Conservation (phyloP, 129 eudicot species). For the Escallonia rubra region DNA sequence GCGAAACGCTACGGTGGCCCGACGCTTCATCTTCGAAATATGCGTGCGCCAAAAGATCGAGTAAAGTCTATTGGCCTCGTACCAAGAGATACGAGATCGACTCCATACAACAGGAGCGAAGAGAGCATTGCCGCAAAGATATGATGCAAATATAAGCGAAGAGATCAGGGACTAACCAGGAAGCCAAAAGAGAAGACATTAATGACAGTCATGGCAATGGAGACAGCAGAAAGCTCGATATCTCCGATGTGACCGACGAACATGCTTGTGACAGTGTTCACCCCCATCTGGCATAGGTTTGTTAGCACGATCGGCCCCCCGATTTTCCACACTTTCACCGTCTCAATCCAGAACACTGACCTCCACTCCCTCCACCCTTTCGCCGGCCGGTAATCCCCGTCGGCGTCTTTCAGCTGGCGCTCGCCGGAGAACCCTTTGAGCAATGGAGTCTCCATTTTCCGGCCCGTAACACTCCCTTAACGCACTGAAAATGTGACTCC, state of each 20-base stretch:
- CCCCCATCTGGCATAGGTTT: slow-evolving; percentile 6
- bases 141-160: not conserved
- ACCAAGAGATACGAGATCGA: not conserved
- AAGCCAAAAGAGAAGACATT: slow-evolving; percentile 54
- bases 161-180: slow-evolving; percentile 25
- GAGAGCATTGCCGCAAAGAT: not conserved
- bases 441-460: slow-evolving; percentile 16
- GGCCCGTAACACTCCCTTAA: too few species aligned
- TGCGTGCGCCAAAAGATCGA: not conserved
- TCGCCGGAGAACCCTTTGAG: not conserved
- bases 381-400: slow-evolving; percentile 7
- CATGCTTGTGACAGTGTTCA: slow-evolving; percentile 6
- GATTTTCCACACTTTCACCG: slow-evolving; percentile 19
- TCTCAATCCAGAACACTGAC: slow-evolving; percentile 17
- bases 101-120: not conserved
- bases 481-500: too few species aligned
- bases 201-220: slow-evolving; percentile 31
- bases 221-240: slow-evolving; percentile 9
- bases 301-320: slow-evolving; percentile 14
- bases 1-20: too few species aligned
- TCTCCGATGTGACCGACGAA: slow-evolving; percentile 26
- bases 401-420: not conserved
- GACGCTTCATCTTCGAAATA: not conserved
- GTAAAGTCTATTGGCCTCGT: not conserved
- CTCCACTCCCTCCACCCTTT: slow-evolving; percentile 1